Evolutionary conservation across 768 basidiomycete species (phyloP).

Genomic region (Boletus tylopilopsis): DNA sequence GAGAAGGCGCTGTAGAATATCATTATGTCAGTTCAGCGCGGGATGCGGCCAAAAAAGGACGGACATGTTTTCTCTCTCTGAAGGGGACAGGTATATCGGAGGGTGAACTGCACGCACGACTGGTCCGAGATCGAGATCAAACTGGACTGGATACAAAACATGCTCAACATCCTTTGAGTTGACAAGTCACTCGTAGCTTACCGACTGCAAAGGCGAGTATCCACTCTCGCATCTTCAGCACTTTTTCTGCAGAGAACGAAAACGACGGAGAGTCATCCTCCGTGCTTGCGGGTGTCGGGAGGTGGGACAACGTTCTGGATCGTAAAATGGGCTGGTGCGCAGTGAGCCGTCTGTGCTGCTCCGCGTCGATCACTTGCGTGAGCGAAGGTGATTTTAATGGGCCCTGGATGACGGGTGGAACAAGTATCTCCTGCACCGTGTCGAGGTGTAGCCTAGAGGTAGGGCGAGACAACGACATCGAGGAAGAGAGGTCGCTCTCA

Average conservation of each 20-base stretch:
- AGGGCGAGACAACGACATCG: conserved; percentile 13
- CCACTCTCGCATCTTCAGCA: conserved; percentile 59
- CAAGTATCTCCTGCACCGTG: neutral
- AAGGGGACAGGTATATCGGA: conserved; percentile 54
- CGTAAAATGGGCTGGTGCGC: conserved; percentile 33
- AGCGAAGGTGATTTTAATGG: conserved; percentile 35
- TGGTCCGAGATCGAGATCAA: conserved; percentile 86
- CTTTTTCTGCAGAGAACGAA: conserved; percentile 43
- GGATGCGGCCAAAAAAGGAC: neutral
- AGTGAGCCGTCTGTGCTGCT: conserved; percentile 9
- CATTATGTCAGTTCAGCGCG: conserved; percentile 6
- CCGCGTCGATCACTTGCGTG: conserved; percentile 24
- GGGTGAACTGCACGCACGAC: conserved; percentile 70
- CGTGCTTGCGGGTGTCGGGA: conserved; percentile 30
- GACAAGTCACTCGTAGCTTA: conserved; percentile 26
- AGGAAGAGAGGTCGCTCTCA: conserved; percentile 22
- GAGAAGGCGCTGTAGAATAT: conserved; percentile 74
- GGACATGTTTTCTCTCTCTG: conserved; percentile 82
- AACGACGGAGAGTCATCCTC: conserved; percentile 42
- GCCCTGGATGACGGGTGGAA: neutral
- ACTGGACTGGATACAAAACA: conserved; percentile 55
- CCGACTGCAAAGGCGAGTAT: conserved; percentile 65
- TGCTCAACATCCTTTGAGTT: neutral
- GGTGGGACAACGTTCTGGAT: conserved; percentile 45
- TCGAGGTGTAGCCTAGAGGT: conserved; percentile 15